Percentiles rank a stretch among this genome's conserved stretches.
Evolutionary conservation across 2,329 filamentous ascomycete genomes (phyloP).

Genomic region (Fusarium hostae): DNA sequence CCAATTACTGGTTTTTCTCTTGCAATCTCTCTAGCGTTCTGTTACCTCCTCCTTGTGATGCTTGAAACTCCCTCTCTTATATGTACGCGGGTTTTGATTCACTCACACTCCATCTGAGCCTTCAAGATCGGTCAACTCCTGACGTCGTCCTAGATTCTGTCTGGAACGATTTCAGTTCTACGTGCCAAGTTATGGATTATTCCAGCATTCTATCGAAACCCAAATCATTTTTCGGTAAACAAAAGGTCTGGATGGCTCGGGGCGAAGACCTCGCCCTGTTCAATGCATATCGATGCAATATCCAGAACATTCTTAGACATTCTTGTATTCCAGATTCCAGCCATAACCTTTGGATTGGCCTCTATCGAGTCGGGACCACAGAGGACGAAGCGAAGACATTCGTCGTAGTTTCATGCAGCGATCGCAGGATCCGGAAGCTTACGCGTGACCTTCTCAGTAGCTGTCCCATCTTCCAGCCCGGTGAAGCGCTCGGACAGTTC

Average conservation of each 20-base stretch:
- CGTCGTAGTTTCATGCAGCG: fast-evolving
- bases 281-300: fast-evolving
- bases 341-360: fast-evolving
- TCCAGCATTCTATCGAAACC: neutral
- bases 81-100: too few species aligned
- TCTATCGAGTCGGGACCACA: fast-evolving
- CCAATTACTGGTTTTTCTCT: too few species aligned
- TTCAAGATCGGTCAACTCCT: too few species aligned
- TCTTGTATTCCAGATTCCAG: neutral
- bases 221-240: neutral
- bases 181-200: neutral
- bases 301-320: neutral
- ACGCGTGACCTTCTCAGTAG: fast-evolving
- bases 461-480: neutral
- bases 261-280: fast-evolving
- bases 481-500: fast-evolving
- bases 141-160: too few species aligned
- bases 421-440: neutral
- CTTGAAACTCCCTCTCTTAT: too few species aligned
- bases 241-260: neutral
- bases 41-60: too few species aligned
- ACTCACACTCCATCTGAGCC: too few species aligned
- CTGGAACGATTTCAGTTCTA: neutral
- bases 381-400: neutral
- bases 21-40: too few species aligned